Evolutionary conservation across 2,329 filamentous ascomycete species (phyloP).

Genomic region (Xylariaceae sp.): DNA sequence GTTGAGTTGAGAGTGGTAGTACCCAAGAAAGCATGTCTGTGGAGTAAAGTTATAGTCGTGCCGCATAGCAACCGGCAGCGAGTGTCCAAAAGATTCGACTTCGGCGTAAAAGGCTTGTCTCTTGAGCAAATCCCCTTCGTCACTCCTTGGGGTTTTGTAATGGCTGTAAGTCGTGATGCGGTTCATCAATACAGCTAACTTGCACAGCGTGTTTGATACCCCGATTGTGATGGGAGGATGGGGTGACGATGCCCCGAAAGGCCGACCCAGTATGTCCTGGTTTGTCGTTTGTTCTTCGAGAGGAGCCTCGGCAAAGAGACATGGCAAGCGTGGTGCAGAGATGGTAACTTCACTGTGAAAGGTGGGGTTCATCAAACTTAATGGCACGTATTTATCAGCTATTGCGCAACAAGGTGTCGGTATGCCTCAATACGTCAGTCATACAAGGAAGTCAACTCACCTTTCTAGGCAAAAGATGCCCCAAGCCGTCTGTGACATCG

Average conservation of each 20-base stretch:
- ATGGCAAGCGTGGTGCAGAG: constrained; percentile 3
- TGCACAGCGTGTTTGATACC: constrained; percentile 3
- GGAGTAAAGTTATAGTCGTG: constrained; percentile 13
- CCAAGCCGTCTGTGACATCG: constrained; percentile 10
- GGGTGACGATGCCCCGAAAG: constrained; percentile 1
- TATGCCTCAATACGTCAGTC: too few species aligned
- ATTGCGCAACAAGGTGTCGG: neutral
- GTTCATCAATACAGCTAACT: constrained; percentile 4
- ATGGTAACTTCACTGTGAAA: neutral
- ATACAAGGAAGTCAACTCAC: constrained; percentile 5
- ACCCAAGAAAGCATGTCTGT: constrained; percentile 13
- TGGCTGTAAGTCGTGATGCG: neutral
- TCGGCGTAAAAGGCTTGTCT: neutral
- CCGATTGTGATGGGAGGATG: constrained; percentile 7
- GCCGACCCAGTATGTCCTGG: constrained; percentile 6
- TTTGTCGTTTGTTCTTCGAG: neutral
- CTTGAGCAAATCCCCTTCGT: neutral
- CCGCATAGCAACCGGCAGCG: constrained; percentile 5
- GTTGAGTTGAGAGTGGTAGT: neutral
- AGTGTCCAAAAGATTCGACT: neutral
- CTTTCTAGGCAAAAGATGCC: constrained; percentile 14
- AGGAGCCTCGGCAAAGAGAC: constrained; percentile 9
- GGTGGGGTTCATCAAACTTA: constrained; percentile 6
- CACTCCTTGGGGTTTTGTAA: neutral
- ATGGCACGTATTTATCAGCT: constrained; percentile 1